Evolutionary conservation across 2,329 filamentous ascomycete genomes (phyloP).

Genomic region (Apiospora sp.): DNA sequence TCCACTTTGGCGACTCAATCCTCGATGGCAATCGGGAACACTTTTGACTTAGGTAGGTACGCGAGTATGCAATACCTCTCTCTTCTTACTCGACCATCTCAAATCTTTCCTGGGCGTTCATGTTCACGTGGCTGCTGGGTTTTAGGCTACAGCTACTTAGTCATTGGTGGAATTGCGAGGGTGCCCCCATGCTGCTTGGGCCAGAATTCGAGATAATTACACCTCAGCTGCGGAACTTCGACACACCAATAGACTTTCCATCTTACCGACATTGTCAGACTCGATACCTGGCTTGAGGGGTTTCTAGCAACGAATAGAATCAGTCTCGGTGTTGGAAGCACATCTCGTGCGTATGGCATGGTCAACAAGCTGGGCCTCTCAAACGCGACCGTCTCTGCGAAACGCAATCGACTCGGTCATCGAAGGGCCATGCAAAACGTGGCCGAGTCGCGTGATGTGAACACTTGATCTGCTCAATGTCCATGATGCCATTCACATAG

Average conservation of each 20-base stretch:
- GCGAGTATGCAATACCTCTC: too few relatives aligned
- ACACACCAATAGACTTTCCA: not conserved
- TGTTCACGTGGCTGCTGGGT: too few relatives aligned
- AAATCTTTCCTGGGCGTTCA: too few relatives aligned
- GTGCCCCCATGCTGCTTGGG: not conserved
- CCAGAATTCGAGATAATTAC: too few relatives aligned
- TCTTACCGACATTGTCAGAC: not conserved
- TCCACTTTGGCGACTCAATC: not conserved
- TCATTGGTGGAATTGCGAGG: not conserved
- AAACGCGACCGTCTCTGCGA: not conserved
- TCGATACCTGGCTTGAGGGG: too few relatives aligned
- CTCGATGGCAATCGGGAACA: too few relatives aligned
- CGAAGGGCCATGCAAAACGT: not conserved
- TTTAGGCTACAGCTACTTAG: too few relatives aligned
- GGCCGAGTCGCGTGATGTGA: not conserved
- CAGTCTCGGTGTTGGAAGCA: not conserved
- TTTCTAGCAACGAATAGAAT: not conserved
- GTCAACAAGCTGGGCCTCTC: not conserved
- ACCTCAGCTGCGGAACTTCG: not conserved
- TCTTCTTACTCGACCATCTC: too few relatives aligned
- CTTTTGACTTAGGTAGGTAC: too few relatives aligned
- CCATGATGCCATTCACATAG: not conserved
- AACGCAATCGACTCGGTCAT: not conserved
- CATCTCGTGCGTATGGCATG: not conserved
- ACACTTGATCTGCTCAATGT: too few relatives aligned